phyloP scores from a whole-genome alignment of 768 basidiomycete species.

The Coprinellus micaceus region DNA sequence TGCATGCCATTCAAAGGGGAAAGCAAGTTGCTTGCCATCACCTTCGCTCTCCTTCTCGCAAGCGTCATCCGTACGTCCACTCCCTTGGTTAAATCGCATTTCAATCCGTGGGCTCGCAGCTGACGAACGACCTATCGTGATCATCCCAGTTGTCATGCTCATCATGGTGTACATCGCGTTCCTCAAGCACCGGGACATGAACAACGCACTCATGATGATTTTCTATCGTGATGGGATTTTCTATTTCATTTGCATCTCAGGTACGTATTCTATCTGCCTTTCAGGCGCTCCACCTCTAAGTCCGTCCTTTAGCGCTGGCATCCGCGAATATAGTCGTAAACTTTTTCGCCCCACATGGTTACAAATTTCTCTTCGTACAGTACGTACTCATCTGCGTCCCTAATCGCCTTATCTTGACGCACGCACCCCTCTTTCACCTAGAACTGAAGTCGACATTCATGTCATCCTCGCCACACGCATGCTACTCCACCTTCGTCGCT shows the following conservation, averaged over 20 bases:
- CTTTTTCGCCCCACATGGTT: neutral
- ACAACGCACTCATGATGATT: neutral
- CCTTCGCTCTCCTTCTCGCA: neutral
- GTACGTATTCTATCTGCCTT: neutral
- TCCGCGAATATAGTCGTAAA: neutral
- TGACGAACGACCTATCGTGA: neutral
- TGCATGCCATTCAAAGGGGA: neutral
- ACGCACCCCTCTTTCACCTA: neutral
- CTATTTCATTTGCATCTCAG: neutral
- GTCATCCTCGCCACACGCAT: neutral
- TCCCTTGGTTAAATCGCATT: neutral
- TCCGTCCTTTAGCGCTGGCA: neutral
- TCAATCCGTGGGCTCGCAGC: too few species aligned
- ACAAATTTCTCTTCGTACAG: neutral
- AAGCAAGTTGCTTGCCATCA: neutral
- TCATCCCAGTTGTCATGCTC: neutral
- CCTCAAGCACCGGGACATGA: neutral
- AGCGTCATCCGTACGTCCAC: neutral
- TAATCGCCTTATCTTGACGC: neutral
- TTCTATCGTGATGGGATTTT: neutral
- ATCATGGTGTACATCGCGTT: constrained; percentile 1
- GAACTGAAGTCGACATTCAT: neutral
- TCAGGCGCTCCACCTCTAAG: neutral
- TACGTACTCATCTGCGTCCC: neutral
- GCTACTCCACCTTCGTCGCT: neutral